These are phyloP conservation scores for Cryptococcus sp. DNA, from an alignment of 1,284 basidiomycete genomes.

Conservation along the genomic window DNA sequence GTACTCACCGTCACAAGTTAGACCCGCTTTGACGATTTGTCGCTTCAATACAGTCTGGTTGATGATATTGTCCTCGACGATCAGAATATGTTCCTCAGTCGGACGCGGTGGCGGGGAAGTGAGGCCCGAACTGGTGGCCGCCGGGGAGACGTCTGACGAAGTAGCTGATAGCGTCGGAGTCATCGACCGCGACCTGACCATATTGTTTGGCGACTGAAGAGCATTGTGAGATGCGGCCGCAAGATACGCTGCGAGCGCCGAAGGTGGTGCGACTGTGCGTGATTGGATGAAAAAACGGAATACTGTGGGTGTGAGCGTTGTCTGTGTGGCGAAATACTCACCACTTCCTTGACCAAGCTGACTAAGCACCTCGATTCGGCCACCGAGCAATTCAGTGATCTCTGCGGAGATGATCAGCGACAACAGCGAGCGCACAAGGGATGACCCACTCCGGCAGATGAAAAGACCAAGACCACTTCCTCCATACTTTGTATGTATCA, in stretches of 20 bases:
- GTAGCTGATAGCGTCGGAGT: slow-evolving; percentile 4
- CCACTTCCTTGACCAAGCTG: slow-evolving; percentile 48
- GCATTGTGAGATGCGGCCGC: background rate
- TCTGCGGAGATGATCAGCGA: slow-evolving; percentile 14
- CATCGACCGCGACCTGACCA: background rate
- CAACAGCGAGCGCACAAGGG: background rate
- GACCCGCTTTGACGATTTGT: slow-evolving; percentile 43
- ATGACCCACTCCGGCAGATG: slow-evolving; percentile 30
- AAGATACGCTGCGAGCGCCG: background rate
- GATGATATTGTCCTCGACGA: slow-evolving; percentile 51
- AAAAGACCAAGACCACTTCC: slow-evolving; percentile 43
- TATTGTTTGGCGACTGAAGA: background rate
- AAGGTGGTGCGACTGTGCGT: slow-evolving; percentile 4
- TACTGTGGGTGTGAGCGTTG: slow-evolving; percentile 11
- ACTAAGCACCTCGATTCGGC: slow-evolving; percentile 34
- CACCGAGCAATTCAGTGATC: slow-evolving; percentile 37
- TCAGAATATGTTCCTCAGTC: slow-evolving; percentile 16
- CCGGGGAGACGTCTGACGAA: background rate
- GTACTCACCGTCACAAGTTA: slow-evolving; percentile 23
- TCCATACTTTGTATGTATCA: slow-evolving; percentile 37
- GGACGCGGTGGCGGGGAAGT: background rate
- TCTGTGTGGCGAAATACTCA: slow-evolving; percentile 1
- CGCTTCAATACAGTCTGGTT: slow-evolving; percentile 49
- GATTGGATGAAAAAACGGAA: slow-evolving; percentile 46
- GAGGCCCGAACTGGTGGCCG: background rate